Percentiles rank a stretch among this genome's conserved stretches.
phyloP scores from a whole-genome alignment of 2,329 filamentous ascomycete genomes.

The Fusarium anguioides region DNA sequence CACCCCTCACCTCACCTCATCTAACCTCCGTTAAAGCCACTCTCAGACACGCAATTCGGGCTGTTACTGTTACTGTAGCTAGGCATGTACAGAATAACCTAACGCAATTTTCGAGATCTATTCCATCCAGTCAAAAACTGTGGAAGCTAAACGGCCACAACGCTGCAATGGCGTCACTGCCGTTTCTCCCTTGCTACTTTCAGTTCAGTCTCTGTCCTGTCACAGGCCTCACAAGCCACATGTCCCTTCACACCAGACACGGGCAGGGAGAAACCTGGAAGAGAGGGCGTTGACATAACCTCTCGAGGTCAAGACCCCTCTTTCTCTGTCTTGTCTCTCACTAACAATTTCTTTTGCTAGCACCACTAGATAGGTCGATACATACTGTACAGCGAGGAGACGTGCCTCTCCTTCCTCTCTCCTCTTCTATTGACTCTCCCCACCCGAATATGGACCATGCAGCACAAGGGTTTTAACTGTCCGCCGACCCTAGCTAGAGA shows the following conservation, averaged over 20 bases:
- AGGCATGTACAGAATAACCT: not conserved
- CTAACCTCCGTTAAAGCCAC: conserved; percentile 21
- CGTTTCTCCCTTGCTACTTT: conserved; percentile 12
- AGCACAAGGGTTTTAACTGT: conserved; percentile 25
- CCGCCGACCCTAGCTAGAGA: conserved; percentile 33
- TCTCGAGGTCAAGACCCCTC: conserved; percentile 12
- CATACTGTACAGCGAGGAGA: conserved; percentile 16
- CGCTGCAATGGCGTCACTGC: conserved; percentile 19
- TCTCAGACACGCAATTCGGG: conserved; percentile 13
- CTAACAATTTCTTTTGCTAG: conserved; percentile 44
- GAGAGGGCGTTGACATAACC: conserved; percentile 29
- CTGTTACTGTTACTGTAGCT: not conserved
- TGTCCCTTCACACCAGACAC: conserved; percentile 14
- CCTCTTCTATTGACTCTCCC: conserved; percentile 9
- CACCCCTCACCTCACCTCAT: conserved; percentile 10
- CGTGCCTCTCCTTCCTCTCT: conserved; percentile 24
- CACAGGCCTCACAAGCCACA: conserved; percentile 39
- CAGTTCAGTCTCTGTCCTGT: conserved; percentile 7
- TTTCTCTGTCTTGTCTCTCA: conserved; percentile 22
- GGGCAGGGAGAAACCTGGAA: conserved; percentile 1
- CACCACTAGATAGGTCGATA: not conserved
- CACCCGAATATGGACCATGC: conserved; percentile 11
- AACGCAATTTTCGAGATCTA: conserved; percentile 11
- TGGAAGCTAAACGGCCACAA: conserved; percentile 7
- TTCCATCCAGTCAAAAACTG: conserved; percentile 9